phyloP scores from a whole-genome alignment of 345 rosid genomes.

The Populus pruinosa region DNA sequence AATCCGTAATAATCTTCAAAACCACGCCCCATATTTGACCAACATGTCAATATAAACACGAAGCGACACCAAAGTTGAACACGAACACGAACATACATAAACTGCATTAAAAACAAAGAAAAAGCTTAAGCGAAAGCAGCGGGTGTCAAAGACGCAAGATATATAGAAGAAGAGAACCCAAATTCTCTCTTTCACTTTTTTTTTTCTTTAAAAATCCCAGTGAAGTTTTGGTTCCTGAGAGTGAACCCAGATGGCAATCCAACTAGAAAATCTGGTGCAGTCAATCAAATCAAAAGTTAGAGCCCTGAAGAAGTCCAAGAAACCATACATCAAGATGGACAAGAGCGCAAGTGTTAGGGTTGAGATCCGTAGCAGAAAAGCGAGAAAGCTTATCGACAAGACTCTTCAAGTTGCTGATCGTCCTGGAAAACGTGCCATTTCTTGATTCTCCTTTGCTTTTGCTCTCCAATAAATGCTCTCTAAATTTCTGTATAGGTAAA shows the following conservation, averaged over 20 bases:
- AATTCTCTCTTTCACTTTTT: background rate
- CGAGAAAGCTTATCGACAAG: constrained; percentile 67
- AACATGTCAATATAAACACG: background rate
- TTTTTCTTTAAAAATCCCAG: background rate
- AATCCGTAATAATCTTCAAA: constrained; percentile 7
- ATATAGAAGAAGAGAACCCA: background rate
- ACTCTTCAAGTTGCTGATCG: constrained; percentile 75
- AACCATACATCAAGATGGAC: constrained; percentile 82
- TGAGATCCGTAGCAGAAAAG: constrained; percentile 91
- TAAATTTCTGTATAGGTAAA: background rate
- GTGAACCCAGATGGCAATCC: constrained; percentile 49
- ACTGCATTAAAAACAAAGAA: background rate
- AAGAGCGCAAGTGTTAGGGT: constrained; percentile 92
- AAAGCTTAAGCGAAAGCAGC: background rate
- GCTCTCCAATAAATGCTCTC: background rate
- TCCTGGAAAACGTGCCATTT: constrained; percentile 56
- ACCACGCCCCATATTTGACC: background rate
- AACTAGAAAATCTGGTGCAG: constrained; percentile 69
- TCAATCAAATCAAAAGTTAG: constrained; percentile 86
- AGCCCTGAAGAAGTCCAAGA: constrained; percentile 48
- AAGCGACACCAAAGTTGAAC: background rate
- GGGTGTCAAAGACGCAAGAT: background rate
- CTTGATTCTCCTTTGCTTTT: constrained; percentile 15
- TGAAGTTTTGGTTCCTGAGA: background rate
- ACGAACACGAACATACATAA: background rate